These are phyloP conservation scores for Alternaria sp. DNA, from an alignment of 2,329 filamentous ascomycete species.

Conservation along the genomic window DNA sequence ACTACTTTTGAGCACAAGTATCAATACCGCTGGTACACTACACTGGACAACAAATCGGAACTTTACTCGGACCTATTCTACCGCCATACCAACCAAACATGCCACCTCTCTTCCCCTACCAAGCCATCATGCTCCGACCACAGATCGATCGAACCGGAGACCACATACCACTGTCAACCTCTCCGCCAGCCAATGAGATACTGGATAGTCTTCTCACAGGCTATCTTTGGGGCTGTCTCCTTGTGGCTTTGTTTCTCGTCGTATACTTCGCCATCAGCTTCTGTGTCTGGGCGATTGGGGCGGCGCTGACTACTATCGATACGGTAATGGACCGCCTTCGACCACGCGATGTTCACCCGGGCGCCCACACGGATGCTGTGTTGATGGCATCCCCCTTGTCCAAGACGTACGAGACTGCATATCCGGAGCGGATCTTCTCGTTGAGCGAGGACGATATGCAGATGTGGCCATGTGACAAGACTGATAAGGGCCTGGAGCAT, in stretches of 20 bases:
- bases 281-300: neutral
- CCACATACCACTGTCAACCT: neutral
- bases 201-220: constrained; percentile 13
- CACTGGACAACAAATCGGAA: neutral
- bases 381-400: neutral
- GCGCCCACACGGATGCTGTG: neutral
- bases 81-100: neutral
- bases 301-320: neutral
- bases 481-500: neutral
- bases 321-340: neutral
- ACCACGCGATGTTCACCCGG: neutral
- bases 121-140: neutral
- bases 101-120: constrained; percentile 8
- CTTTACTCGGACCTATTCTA: neutral
- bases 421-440: fast-evolving
- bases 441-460: neutral
- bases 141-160: neutral
- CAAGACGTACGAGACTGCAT: neutral
- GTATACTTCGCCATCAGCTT: constrained; percentile 1
- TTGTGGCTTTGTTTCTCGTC: constrained; percentile 18
- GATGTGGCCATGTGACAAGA: neutral
- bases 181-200: constrained; percentile 3
- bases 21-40: neutral
- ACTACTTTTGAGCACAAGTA: neutral
- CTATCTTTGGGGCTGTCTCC: constrained; percentile 13